Base-by-base conservation (phyloP, 768 basidiomycete genomes). In the Hericium alpestre region DNA sequence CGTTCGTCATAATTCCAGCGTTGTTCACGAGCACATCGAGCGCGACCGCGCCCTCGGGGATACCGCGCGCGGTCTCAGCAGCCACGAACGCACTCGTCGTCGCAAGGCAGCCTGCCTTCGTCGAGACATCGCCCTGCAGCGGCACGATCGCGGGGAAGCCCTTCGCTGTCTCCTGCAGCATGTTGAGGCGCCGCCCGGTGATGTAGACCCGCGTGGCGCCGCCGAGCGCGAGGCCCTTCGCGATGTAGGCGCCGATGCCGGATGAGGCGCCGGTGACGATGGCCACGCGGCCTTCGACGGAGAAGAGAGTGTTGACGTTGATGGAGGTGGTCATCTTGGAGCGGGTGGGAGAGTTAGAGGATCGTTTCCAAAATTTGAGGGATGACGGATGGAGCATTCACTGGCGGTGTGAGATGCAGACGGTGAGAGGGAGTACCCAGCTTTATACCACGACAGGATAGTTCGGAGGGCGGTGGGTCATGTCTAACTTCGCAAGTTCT, bases 201-300 rank as follows among this genome's bases (percentile, higher is more conserved):
- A 63, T 63, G 53, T 63, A 63, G 25, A 63, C 56, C 41, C 62
- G 62, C 12, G 57, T 32, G 27, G 52, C 54, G 37, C 59, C 59
- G 11, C 53, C 57, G 15, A 51, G 38, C 7, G 55, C 59, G 58
- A 63, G 60, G 1, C 57, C 62, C 9, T 61, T 22, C 3, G 62
- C 58, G 58, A 61, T 53, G 57, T 61, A 63, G n/a, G 59, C 32
- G 25, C 62, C 62, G 25, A 63, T 56, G 10, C 57, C 57, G 39
- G 51, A 53, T 16, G 52, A 39, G 46, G 32, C 57, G 39, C 57
- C 57, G 11, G 57, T 40, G 41, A 58, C 46, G 51, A 58, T 40
- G 16, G 57, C 57, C 25, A 58, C 57, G 37, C 57, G 57, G 22
- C 41, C 52, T 27, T 47, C 12, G 41, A 58, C 32, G 27, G 52